Percentiles rank a stretch among this genome's conserved stretches.
Conservation (phyloP, 2,329 filamentous ascomycete genomes). For the Dothideomycetes sp. region DNA sequence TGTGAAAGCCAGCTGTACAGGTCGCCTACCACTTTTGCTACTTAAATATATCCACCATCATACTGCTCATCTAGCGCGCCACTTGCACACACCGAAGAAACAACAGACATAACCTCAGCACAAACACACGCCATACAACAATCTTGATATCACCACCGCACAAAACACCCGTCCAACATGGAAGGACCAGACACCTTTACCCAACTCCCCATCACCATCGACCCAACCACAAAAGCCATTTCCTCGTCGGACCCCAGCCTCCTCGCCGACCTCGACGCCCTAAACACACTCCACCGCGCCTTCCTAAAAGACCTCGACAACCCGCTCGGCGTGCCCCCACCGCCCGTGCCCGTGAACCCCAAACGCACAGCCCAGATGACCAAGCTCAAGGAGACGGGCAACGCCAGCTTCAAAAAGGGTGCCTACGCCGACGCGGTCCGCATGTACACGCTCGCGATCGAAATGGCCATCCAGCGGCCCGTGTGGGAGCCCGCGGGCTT, state of each 20-base stretch:
- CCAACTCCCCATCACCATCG: constrained; percentile 68
- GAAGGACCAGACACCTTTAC: constrained; percentile 55
- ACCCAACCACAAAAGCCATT: constrained; percentile 72
- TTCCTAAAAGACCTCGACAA: constrained; percentile 51
- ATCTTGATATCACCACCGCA: constrained; percentile 5
- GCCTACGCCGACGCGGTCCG: constrained; percentile 64
- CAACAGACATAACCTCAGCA: not conserved
- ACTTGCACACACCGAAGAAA: not conserved
- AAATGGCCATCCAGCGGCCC: constrained; percentile 76
- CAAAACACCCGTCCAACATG: too few relatives aligned
- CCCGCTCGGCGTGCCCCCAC: constrained; percentile 60
- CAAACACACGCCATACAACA: constrained; percentile 1
- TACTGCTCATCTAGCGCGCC: not conserved
- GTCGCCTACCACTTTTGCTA: not conserved
- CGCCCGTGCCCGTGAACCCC: constrained; percentile 82
- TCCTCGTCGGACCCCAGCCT: constrained; percentile 32
- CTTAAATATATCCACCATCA: not conserved
- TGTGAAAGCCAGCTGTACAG: not conserved
- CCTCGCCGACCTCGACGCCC: constrained; percentile 45
- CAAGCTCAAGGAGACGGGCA: constrained; percentile 85
- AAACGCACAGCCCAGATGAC: constrained; percentile 79
- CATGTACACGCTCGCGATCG: constrained; percentile 74
- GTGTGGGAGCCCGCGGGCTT: constrained; percentile 79
- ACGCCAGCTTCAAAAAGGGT: constrained; percentile 69
- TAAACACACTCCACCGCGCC: constrained; percentile 69